Conservation (phyloP, 306 rosid species). For the Astragalus membranaceus region DNA sequence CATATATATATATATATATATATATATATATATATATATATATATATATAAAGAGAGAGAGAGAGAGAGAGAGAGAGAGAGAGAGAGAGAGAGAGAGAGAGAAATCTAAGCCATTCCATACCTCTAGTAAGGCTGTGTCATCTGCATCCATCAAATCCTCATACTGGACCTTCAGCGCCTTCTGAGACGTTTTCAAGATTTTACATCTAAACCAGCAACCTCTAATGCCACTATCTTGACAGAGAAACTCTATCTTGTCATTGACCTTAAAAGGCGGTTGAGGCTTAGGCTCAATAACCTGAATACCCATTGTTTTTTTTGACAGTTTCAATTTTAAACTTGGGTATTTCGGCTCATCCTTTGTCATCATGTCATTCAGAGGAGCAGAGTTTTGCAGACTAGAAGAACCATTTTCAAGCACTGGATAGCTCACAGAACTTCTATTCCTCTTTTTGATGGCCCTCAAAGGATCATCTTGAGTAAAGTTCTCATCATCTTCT, state of each 20-base stretch:
- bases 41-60: too few species aligned
- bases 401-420: conserved; percentile 32
- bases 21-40: too few species aligned
- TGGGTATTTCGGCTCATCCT: conserved; percentile 37
- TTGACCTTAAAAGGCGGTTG: conserved; percentile 38
- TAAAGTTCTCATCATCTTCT: conserved; percentile 40
- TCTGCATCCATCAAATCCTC: conserved; percentile 54
- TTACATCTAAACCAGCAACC: conserved; percentile 90
- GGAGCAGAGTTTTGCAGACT: conserved; percentile 23
- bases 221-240: conserved; percentile 81
- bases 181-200: conserved; percentile 44
- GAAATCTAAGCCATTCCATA: conserved; percentile 27
- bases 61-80: neutral
- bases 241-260: conserved; percentile 61
- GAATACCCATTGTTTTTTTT: conserved; percentile 37
- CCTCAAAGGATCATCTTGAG: conserved; percentile 35
- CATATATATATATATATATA: too few species aligned
- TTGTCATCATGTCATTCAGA: conserved; percentile 22
- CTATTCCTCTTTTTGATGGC: conserved; percentile 36
- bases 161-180: conserved; percentile 57
- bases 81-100: conserved; percentile 4
- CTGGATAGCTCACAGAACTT: conserved; percentile 30
- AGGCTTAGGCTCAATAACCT: conserved; percentile 31
- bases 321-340: conserved; percentile 54
- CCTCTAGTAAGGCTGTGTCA: conserved; percentile 52